A percentile compares a stretch with the other conserved stretches of the same genome.
Evolutionary conservation across 2,329 filamentous ascomycete genomes (phyloP).

Genomic region (Phaeosphaeriaceae sp.): DNA sequence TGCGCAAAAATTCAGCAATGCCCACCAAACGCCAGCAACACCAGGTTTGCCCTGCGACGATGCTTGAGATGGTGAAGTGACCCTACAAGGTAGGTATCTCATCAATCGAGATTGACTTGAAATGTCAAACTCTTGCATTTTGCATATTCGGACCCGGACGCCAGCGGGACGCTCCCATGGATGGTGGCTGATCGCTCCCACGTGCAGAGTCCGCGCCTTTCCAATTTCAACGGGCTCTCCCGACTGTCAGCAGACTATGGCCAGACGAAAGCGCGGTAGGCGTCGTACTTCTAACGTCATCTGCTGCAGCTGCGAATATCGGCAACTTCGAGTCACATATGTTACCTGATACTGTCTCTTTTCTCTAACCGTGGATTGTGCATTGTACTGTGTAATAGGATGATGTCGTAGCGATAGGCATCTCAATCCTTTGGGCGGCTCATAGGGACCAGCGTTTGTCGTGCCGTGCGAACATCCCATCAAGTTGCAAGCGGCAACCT

Average conservation of each 20-base stretch:
- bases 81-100: too few species aligned
- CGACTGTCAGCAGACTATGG: slow-evolving; percentile 24
- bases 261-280: slow-evolving; percentile 9
- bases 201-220: slow-evolving; percentile 12
- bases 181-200: slow-evolving; percentile 26
- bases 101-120: too few species aligned
- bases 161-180: slow-evolving; percentile 13
- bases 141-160: slow-evolving; percentile 11
- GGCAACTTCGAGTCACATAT: neutral
- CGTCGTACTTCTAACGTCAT: slow-evolving; percentile 19
- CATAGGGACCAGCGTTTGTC: slow-evolving; percentile 23
- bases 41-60: slow-evolving; percentile 7
- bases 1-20: slow-evolving; percentile 16
- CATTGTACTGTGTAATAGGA: slow-evolving; percentile 2
- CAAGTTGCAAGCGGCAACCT: neutral
- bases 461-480: slow-evolving; percentile 4
- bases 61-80: neutral
- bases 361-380: slow-evolving; percentile 2
- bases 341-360: too few species aligned
- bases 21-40: slow-evolving; percentile 19
- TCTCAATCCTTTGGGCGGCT: slow-evolving; percentile 1
- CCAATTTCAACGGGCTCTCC: slow-evolving; percentile 15
- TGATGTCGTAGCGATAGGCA: slow-evolving; percentile 5
- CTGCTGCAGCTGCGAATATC: slow-evolving; percentile 9
- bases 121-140: neutral